Base-by-base conservation (phyloP, 2,329 filamentous ascomycete species). In the Ustulina deusta region DNA sequence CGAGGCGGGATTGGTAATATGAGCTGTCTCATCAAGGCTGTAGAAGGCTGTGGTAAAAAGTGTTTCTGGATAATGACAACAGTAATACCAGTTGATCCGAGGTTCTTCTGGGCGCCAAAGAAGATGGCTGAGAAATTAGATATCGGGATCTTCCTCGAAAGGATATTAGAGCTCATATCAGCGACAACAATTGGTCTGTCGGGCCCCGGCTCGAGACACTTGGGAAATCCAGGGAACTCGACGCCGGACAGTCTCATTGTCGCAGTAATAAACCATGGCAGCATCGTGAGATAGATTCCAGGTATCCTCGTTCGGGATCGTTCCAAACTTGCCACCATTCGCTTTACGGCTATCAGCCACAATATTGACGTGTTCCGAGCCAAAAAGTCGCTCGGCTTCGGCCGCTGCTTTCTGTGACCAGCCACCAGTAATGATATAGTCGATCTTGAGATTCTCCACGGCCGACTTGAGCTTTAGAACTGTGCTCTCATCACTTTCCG, bases 221-320 rank as follows among this genome's bases (percentile, higher is more conserved):
- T 82, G 27, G 95, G 95, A 76, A 89, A 88, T 20, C 75, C 81
- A 6, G 91, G 93, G 74, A 97, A 97, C 78, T 98, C 95, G 22
- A 98, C 93, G 38, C 94, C 94, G 93, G 6, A 97, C 93, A 0
- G 93, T 97, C 83, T 98, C 94, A 75, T 98, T 98, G 79, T 94
- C 92, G 79, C 95, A 97, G 79, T 89, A 94, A 81, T 97, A 98
- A 2, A 95, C 91, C 75, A 97, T 85, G 0, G 93, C 87, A 11
- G 90, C 83, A 42, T 87, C 84, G 72, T 88, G 84, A 51, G 89
- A 91, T 6, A 96, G 85, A 40, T 85, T 91, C 93, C 93, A 97
- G 20, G 86, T 87, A 70, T 87, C 88, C 69, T 84, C 90, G 11
- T 90, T 85, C 0, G 94, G 91, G 60, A 98, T 97, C 64, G 83